Conservation (phyloP, 345 rosid species). For the Mallotus nudiflorus region DNA sequence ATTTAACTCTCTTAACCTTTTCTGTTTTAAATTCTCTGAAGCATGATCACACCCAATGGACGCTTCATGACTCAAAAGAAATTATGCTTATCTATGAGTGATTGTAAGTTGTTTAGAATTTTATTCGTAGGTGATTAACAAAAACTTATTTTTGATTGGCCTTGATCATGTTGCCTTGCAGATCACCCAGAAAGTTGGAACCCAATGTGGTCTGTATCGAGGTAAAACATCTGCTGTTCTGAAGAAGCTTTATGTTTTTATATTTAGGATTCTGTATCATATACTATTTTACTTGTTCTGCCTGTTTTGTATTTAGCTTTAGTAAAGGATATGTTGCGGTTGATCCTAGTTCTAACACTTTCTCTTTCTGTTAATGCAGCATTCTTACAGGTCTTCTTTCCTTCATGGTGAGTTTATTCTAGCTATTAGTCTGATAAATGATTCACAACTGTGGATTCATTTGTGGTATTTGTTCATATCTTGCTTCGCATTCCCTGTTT, state of each 20-base stretch:
- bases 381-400: slow-evolving; percentile 98
- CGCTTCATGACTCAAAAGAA: slow-evolving; percentile 96
- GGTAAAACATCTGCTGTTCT: slow-evolving; percentile 44
- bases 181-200: slow-evolving; percentile 99
- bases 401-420: slow-evolving; percentile 74
- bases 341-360: slow-evolving; percentile 15
- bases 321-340: background rate
- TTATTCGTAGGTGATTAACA: slow-evolving; percentile 8
- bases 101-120: slow-evolving; percentile 58
- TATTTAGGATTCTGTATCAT: background rate
- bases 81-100: slow-evolving; percentile 98
- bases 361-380: slow-evolving; percentile 55
- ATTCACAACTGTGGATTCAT: background rate
- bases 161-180: slow-evolving; percentile 36
- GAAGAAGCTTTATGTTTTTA: background rate
- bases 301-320: background rate
- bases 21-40: slow-evolving; percentile 24
- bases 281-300: background rate
- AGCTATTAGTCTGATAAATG: background rate
- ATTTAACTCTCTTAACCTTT: background rate
- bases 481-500: background rate
- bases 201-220: slow-evolving; percentile 99
- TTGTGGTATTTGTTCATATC: background rate
- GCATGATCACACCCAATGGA: slow-evolving; percentile 98
- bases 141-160: slow-evolving; percentile 10